Evolutionary conservation across 805 yeast species (phyloP).

Genomic region (Lachancea fermentati): DNA sequence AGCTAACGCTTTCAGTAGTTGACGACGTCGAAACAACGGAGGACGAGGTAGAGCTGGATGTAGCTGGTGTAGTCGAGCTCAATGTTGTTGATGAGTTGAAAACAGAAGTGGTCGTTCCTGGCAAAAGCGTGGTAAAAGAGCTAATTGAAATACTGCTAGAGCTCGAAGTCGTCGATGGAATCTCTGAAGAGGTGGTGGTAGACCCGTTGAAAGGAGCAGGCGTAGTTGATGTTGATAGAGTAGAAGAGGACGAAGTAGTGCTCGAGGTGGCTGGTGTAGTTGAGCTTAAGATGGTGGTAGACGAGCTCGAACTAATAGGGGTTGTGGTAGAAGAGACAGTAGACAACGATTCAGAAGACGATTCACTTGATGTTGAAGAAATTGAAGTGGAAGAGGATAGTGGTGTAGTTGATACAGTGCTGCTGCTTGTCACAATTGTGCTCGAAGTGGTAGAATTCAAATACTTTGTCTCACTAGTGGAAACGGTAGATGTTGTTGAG

Average conservation of each 20-base stretch:
- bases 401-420: too few relatives aligned
- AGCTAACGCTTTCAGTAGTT: background rate
- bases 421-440: too few relatives aligned
- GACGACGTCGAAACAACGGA: conserved; percentile 6
- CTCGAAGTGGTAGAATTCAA: too few relatives aligned
- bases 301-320: background rate
- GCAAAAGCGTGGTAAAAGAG: conserved; percentile 1
- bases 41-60: conserved; percentile 6
- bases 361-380: too few relatives aligned
- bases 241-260: conserved; percentile 2
- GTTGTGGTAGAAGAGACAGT: conserved; percentile 6
- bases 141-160: conserved; percentile 1
- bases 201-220: background rate
- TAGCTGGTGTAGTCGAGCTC: conserved; percentile 6
- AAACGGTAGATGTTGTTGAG: too few relatives aligned
- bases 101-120: conserved; percentile 1
- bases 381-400: too few relatives aligned
- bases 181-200: background rate
- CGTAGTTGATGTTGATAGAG: conserved; percentile 3
- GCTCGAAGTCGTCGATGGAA: conserved; percentile 2
- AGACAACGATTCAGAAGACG: too few relatives aligned
- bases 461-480: too few relatives aligned
- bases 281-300: conserved; percentile 1
- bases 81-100: background rate
- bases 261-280: conserved; percentile 1